A percentile compares a stretch with the other conserved stretches of the same genome.
Conservation (phyloP, 1,139 yeast species). For the Fermentozyma sake region DNA sequence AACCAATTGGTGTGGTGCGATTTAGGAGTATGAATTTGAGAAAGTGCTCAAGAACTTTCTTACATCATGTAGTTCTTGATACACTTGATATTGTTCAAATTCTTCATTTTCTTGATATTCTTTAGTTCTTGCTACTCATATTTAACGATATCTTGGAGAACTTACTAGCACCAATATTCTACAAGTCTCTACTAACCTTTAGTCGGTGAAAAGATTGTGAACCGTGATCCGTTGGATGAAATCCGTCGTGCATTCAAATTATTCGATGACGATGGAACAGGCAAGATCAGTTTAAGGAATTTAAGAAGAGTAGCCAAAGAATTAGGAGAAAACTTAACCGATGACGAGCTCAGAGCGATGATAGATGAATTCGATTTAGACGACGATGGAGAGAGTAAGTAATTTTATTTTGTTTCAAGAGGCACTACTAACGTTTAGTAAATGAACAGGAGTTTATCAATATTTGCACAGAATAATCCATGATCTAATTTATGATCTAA, state of each 20-base stretch:
- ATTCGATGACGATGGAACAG: constrained; percentile 86
- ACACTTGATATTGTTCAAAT: too few relatives aligned
- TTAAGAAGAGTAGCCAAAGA: constrained; percentile 89
- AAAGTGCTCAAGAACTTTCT: too few relatives aligned
- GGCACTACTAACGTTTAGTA: constrained; percentile 36
- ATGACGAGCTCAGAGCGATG: constrained; percentile 93
- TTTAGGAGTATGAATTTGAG: too few relatives aligned
- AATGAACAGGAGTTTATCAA: constrained; percentile 90
- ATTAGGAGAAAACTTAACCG: constrained; percentile 86
- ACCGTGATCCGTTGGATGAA: constrained; percentile 91
- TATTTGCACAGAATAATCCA: constrained; percentile 79
- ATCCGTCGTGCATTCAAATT: constrained; percentile 84
- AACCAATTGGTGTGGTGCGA: too few relatives aligned
- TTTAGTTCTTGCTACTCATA: too few relatives aligned
- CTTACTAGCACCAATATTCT: neutral
- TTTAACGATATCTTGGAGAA: too few relatives aligned
- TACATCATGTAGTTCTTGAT: too few relatives aligned
- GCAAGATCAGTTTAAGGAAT: constrained; percentile 78
- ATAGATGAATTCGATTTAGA: constrained; percentile 96
- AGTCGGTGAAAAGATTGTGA: constrained; percentile 73
- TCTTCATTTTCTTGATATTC: too few relatives aligned
- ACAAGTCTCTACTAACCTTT: constrained; percentile 24
- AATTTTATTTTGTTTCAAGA: constrained; percentile 6
- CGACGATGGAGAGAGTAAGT: constrained; percentile 85
- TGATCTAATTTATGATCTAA: too few relatives aligned